phyloP scores from a whole-genome alignment of 1,284 basidiomycete species.

The Pisolithus thermaeus region DNA sequence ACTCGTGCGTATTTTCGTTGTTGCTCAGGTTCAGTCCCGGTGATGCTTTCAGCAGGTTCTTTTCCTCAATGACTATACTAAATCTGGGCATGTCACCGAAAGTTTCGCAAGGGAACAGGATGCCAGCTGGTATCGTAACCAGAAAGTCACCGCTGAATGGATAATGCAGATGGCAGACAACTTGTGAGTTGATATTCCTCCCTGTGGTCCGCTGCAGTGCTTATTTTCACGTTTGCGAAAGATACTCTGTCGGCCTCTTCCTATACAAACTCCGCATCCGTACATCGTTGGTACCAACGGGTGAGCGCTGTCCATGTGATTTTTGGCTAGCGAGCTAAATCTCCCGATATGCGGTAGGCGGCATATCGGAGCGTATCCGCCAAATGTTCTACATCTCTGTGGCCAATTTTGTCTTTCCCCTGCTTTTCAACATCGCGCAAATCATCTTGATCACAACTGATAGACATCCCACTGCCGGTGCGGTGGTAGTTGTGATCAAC shows the following conservation, averaged over 20 bases:
- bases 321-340: background rate
- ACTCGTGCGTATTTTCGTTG: background rate
- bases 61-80: background rate
- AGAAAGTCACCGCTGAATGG: slow-evolving; percentile 1
- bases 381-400: slow-evolving; percentile 3
- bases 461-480: background rate
- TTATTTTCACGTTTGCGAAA: background rate
- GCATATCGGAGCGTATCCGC: background rate
- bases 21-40: background rate
- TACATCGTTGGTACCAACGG: background rate
- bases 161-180: slow-evolving; percentile 3
- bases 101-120: background rate
- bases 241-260: background rate
- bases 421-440: slow-evolving; percentile 5
- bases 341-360: background rate
- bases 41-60: background rate
- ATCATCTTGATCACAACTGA: background rate
- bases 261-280: slow-evolving; percentile 1
- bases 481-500: slow-evolving; percentile 2
- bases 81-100: background rate
- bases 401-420: slow-evolving; percentile 6
- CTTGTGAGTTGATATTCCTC: background rate
- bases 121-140: background rate
- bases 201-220: background rate
- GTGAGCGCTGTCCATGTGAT: background rate